Evolutionary conservation across 345 rosid genomes (phyloP).

Genomic region (Mercurialis annua): DNA sequence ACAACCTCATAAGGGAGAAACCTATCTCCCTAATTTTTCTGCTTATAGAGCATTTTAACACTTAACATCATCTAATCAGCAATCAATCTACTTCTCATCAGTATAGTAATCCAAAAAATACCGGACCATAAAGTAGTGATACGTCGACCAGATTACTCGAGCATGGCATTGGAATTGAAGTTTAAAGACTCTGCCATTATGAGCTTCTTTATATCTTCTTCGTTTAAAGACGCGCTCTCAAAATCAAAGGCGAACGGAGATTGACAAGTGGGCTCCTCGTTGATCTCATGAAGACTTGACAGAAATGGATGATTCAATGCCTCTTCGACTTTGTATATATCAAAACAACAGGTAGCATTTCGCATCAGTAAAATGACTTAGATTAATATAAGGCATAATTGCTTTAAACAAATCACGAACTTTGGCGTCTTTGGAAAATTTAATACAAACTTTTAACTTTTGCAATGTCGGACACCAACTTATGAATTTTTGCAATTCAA

Average conservation of each 20-base stretch:
- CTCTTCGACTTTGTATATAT: constrained; percentile 53
- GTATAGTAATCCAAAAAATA: constrained; percentile 9
- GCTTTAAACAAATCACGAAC: no score
- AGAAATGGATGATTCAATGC: constrained; percentile 73
- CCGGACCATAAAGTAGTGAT: neutral
- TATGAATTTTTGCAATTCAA: no score
- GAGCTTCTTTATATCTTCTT: constrained; percentile 79
- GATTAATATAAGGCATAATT: no score
- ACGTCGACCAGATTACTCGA: constrained; percentile 25
- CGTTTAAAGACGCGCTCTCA: constrained; percentile 59
- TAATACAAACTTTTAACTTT: no score
- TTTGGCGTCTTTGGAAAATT: no score
- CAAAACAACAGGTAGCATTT: constrained; percentile 1
- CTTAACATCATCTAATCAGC: constrained; percentile 8
- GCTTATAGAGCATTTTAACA: neutral
- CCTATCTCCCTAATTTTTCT: constrained; percentile 27
- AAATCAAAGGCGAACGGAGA: constrained; percentile 69
- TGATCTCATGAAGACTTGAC: constrained; percentile 89
- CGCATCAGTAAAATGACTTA: constrained; percentile 6
- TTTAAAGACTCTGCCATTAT: constrained; percentile 58
- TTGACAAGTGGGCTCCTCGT: constrained; percentile 74
- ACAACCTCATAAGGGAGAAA: constrained; percentile 18
- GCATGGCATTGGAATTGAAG: constrained; percentile 23
- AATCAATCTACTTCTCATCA: constrained; percentile 11
- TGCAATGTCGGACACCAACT: no score